phyloP scores from a whole-genome alignment of 2,329 filamentous ascomycete species.

The Ophiostoma fasciatum region DNA sequence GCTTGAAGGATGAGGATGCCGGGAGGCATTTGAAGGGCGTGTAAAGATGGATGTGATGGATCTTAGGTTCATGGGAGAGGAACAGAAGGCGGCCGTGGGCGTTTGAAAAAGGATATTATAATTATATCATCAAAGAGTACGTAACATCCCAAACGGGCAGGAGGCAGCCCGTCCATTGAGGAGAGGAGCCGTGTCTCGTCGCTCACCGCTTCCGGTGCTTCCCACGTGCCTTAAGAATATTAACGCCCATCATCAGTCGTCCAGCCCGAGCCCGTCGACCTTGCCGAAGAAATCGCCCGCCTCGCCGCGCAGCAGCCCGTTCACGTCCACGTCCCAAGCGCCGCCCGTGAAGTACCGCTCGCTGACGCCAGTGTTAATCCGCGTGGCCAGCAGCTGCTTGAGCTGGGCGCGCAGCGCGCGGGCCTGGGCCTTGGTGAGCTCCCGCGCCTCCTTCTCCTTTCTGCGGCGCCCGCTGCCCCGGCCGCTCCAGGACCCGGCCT shows the following conservation, averaged over 20 bases:
- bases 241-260: slow-evolving; percentile 7
- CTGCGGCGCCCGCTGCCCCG: slow-evolving; percentile 58
- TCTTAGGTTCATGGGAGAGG: too few species aligned
- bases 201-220: too few species aligned
- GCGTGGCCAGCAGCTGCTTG: slow-evolving; percentile 50
- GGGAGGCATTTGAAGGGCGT: not conserved
- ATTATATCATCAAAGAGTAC: too few species aligned
- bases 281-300: slow-evolving; percentile 52
- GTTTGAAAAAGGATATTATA: too few species aligned
- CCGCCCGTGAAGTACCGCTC: slow-evolving; percentile 76
- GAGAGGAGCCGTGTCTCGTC: too few species aligned
- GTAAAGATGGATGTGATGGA: not conserved
- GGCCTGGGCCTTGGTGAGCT: slow-evolving; percentile 59
- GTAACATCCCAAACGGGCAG: too few species aligned
- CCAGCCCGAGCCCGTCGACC: slow-evolving; percentile 26
- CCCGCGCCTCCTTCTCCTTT: slow-evolving; percentile 57
- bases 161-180: too few species aligned
- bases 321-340: slow-evolving; percentile 76
- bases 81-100: too few species aligned
- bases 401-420: slow-evolving; percentile 56
- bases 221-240: too few species aligned
- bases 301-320: slow-evolving; percentile 49
- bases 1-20: not conserved
- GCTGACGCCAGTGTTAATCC: slow-evolving; percentile 78
- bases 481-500: slow-evolving; percentile 45